Conservation (phyloP, 2,329 filamentous ascomycete species). For the Cadophora sp. region DNA sequence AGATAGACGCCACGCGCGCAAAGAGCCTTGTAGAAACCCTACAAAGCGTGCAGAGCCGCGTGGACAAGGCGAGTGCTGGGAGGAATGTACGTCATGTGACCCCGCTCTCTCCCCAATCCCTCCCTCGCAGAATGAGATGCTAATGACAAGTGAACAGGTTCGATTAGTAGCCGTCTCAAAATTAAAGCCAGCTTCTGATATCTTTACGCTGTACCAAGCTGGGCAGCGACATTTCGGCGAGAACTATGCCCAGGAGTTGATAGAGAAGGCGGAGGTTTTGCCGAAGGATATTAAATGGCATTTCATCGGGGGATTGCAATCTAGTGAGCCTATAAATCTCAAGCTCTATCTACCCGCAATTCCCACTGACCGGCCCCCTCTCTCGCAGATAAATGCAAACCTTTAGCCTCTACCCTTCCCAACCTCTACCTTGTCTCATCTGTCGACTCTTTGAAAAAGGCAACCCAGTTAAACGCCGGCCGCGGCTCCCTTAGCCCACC, state of each 20-base stretch:
- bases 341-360: background rate
- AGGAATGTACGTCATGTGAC: conserved; percentile 55
- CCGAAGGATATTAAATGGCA: conserved; percentile 86
- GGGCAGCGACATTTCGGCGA: conserved; percentile 87
- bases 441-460: conserved; percentile 89
- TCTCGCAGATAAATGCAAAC: conserved; percentile 91
- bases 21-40: conserved; percentile 68
- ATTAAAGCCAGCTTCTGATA: conserved; percentile 90
- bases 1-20: conserved; percentile 66
- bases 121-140: background rate
- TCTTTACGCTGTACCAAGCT: conserved; percentile 77
- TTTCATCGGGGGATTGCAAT: conserved; percentile 94
- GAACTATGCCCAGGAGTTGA: conserved; percentile 92
- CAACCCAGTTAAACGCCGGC: conserved; percentile 77
- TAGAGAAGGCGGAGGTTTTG: conserved; percentile 82
- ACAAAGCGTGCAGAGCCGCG: conserved; percentile 62
- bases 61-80: conserved; percentile 59
- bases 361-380: background rate
- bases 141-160: conserved; percentile 56
- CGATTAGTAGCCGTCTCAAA: conserved; percentile 96
- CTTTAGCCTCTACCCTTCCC: conserved; percentile 79
- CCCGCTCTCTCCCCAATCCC: background rate
- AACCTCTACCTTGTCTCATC: conserved; percentile 93
- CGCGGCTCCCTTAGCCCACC: conserved; percentile 63
- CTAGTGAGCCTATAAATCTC: conserved; percentile 54